A percentile compares a stretch with the other conserved stretches of the same genome.
Evolutionary conservation across 2,329 filamentous ascomycete genomes (phyloP).

Genomic region (Ceratocystis lukuohia): DNA sequence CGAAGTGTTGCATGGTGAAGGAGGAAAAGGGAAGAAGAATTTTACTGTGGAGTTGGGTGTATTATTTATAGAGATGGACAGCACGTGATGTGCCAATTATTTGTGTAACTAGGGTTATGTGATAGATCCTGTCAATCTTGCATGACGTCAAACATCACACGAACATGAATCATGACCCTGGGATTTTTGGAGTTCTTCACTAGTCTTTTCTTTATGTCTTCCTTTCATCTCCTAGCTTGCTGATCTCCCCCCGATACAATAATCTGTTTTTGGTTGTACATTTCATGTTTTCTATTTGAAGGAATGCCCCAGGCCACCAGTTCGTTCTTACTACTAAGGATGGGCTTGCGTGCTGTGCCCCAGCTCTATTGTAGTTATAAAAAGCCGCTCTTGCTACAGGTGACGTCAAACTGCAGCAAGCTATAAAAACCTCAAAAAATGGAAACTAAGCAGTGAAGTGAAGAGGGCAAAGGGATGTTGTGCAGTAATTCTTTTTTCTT

Average conservation of each 20-base stretch:
- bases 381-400: background rate
- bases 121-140: background rate
- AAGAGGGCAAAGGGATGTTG: background rate
- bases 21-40: slow-evolving; percentile 18
- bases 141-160: background rate
- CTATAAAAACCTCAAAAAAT: background rate
- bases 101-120: background rate
- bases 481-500: background rate
- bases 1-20: slow-evolving; percentile 26
- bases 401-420: background rate
- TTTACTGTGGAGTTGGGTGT: background rate
- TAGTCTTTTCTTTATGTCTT: background rate
- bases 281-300: background rate
- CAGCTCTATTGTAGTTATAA: background rate
- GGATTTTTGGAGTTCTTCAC: background rate
- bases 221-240: background rate
- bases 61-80: slow-evolving; percentile 11
- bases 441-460: background rate
- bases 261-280: background rate
- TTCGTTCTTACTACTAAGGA: background rate
- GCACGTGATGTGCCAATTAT: background rate
- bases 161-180: background rate
- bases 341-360: background rate
- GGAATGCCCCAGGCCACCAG: background rate
- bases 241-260: background rate